A percentile compares a stretch with the other conserved stretches of the same genome.
phyloP scores from a whole-genome alignment of 352 stramenopile species.

The Lagenidium sp. region DNA sequence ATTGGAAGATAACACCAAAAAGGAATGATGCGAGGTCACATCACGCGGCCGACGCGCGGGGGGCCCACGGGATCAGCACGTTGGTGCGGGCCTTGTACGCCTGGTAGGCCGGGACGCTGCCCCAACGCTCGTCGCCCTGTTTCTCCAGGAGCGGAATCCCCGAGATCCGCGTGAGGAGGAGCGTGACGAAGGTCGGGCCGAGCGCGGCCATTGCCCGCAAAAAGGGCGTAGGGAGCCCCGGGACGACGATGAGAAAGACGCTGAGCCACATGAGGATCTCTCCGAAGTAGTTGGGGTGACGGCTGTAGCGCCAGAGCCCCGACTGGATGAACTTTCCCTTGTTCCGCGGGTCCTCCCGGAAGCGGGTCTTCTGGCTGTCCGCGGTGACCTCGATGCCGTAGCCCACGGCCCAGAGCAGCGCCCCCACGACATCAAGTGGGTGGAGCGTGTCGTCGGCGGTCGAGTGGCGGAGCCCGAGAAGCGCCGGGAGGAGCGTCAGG shows the following conservation, averaged over 20 bases:
- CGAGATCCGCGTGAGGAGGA: slow-evolving; percentile 63
- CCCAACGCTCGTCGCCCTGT: slow-evolving; percentile 60
- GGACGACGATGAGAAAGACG: slow-evolving; percentile 39
- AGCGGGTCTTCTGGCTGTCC: slow-evolving; percentile 79
- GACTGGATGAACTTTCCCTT: slow-evolving; percentile 72
- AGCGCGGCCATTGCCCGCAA: slow-evolving; percentile 32
- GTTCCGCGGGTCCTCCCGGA: slow-evolving; percentile 48
- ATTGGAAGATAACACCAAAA: too few species aligned
- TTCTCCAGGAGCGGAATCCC: slow-evolving; percentile 77
- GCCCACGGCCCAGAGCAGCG: slow-evolving; percentile 46
- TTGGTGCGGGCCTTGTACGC: slow-evolving; percentile 72
- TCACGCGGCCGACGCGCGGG: not conserved
- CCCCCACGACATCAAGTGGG: slow-evolving; percentile 33
- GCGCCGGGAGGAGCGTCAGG: slow-evolving; percentile 57
- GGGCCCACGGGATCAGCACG: slow-evolving; percentile 34
- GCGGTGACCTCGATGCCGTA: slow-evolving; percentile 68
- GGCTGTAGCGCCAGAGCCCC: slow-evolving; percentile 83
- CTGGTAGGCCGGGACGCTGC: slow-evolving; percentile 45
- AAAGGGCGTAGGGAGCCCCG: slow-evolving; percentile 25
- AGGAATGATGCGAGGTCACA: too few species aligned
- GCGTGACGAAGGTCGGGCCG: slow-evolving; percentile 57
- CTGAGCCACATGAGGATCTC: slow-evolving; percentile 89
- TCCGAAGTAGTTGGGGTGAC: slow-evolving; percentile 91
- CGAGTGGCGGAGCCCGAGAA: slow-evolving; percentile 38
- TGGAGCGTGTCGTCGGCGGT: slow-evolving; percentile 11